Conservation (phyloP, 75 land plant genomes). For the Pinus tabuliformis region DNA sequence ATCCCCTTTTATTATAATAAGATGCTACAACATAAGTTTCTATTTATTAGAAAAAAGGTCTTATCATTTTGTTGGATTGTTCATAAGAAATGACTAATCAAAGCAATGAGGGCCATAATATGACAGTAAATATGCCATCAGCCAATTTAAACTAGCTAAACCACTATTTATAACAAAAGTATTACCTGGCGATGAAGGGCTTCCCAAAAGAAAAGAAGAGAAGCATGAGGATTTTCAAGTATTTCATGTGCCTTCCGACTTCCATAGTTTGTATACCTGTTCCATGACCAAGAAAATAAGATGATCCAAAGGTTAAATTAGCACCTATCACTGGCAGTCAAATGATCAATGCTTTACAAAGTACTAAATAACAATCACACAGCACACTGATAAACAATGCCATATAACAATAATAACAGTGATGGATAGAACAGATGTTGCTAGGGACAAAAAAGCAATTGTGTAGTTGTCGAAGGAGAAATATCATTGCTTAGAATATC, state of each 20-base stretch:
- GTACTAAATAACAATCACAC: conserved; percentile 8
- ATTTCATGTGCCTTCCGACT: conserved; percentile 78
- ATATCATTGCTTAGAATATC: not conserved
- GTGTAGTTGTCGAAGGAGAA: not conserved
- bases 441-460: not conserved
- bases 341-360: not conserved
- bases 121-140: not conserved
- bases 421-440: not conserved
- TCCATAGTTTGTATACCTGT: conserved; percentile 92
- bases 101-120: not conserved
- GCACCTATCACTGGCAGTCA: no score
- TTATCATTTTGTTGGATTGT: not conserved
- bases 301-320: no score
- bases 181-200: conserved; percentile 80
- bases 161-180: not conserved
- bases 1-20: no score
- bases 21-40: no score
- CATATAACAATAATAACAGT: not conserved
- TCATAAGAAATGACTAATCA: not conserved
- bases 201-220: conserved; percentile 91
- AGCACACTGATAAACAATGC: not conserved
- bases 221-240: conserved; percentile 79
- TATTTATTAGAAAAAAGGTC: no score
- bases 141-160: not conserved
- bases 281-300: not conserved